Base-by-base conservation (phyloP, 495 filamentous ascomycete species). In the Neurospora sublineolata region DNA sequence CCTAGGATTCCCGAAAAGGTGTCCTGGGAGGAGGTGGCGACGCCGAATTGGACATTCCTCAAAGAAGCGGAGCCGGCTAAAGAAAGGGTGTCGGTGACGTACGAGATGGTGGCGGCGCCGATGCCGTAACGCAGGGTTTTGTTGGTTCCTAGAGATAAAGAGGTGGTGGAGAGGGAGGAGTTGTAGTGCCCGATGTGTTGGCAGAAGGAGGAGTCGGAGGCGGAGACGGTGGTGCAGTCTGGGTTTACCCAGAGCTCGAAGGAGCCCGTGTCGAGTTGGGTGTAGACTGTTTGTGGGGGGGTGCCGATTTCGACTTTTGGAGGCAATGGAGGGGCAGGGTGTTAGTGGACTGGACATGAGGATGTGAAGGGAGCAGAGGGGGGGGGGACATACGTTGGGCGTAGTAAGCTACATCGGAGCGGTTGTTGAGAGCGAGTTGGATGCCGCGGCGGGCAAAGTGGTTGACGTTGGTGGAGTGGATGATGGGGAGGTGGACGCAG, bases 181-280 rank as follows among this genome's bases (percentile, higher is more conserved):
- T 83, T 77, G 70, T 83, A 86, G 42, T 77, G 74, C 1, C 84
- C 84, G 5, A 79, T 74, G 33, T 78, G 82, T 8, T 77, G 70
- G 76, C 84, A 86, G 71, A 86, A 86, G 67, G 72, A 77, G 4
- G 78, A 74, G 58, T 85, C 83, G 8, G 77, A 71, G 5, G 73
- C 72, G 3, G 76, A 76, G 30, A 86, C 78, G 14, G 74, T 76
- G 9, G 76, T 76, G 71, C 83, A 86, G 73, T 84, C 80, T 0
- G 84, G 84, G 72, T 86, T 86, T 30, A 86, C 84, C 84, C 83
- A 86, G 8, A 86, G 76, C 76, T 86, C 83, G 73, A 85, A 85
- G 11, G 83, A 85, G 33, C 83, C 84, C 6, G 84, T 86, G 71
- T 86, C 84, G 52, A 86, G 71, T 75, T 86, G 84, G 8, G 83